These are phyloP conservation scores for Pseudozyma flocculosa DNA, from an alignment of 1,284 basidiomycete genomes.

Conservation along the genomic window DNA sequence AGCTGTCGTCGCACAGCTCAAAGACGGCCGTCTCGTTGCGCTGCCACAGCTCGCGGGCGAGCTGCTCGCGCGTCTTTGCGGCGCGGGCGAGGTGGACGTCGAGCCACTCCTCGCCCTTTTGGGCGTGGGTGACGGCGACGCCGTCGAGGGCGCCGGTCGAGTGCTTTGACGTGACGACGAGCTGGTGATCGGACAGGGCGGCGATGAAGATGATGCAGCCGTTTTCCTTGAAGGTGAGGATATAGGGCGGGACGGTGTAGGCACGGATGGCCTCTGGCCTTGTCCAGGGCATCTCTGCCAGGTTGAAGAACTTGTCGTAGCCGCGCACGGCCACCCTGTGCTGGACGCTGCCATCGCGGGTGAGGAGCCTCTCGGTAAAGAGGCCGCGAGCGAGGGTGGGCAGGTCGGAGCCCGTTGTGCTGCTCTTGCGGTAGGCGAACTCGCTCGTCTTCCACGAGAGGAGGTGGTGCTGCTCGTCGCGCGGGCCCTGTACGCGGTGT, in stretches of 20 bases:
- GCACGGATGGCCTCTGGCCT: constrained; percentile 59
- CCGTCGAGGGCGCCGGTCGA: constrained; percentile 39
- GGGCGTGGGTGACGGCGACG: constrained; percentile 65
- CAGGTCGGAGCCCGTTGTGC: constrained; percentile 35
- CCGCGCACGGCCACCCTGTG: constrained; percentile 83
- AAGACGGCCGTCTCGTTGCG: constrained; percentile 81
- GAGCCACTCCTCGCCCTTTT: constrained; percentile 81
- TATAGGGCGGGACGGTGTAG: constrained; percentile 78
- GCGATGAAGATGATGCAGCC: constrained; percentile 98
- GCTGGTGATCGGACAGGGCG: constrained; percentile 72
- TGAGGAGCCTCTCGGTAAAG: constrained; percentile 42
- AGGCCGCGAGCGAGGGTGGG: constrained; percentile 55
- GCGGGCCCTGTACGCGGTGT: constrained; percentile 9
- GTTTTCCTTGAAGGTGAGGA: constrained; percentile 90
- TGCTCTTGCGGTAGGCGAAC: constrained; percentile 54
- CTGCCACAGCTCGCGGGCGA: constrained; percentile 76
- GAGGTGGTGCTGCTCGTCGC: constrained; percentile 18
- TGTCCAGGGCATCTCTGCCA: constrained; percentile 91
- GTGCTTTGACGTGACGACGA: constrained; percentile 90
- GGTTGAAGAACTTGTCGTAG: constrained; percentile 99
- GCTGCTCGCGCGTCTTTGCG: constrained; percentile 70
- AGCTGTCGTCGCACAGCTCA: constrained; percentile 89
- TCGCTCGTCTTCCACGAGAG: constrained; percentile 53
- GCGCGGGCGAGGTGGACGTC: constrained; percentile 68
- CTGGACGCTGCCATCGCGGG: constrained; percentile 22